Percentiles rank a stretch among this genome's conserved stretches.
Conservation (phyloP, 805 yeast genomes). For the Saccharomycopsis amapae region DNA sequence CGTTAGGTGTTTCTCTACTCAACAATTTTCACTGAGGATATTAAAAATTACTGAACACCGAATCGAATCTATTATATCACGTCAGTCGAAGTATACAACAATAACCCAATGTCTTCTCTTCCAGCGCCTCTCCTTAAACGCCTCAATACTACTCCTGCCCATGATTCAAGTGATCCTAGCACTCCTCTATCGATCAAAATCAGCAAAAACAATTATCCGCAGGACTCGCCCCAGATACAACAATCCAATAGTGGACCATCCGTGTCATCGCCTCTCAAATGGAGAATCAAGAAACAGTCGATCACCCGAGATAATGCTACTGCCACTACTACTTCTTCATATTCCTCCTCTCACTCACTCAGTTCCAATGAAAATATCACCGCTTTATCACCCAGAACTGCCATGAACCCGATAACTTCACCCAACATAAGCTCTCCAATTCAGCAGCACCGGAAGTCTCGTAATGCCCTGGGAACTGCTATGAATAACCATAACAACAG, state of each 20-base stretch:
- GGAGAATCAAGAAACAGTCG: background rate
- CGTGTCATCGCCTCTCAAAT: background rate
- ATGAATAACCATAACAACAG: background rate
- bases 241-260: no score
- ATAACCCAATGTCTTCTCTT: constrained; percentile 1
- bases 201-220: background rate
- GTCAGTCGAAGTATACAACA: no score
- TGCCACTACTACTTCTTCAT: no score
- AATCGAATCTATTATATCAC: no score
- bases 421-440: no score
- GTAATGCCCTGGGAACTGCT: no score
- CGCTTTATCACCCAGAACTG: background rate
- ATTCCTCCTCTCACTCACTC: no score
- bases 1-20: no score
- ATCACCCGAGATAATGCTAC: background rate
- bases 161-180: background rate
- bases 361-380: background rate
- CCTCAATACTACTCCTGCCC: background rate
- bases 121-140: constrained; percentile 7
- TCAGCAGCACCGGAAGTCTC: no score
- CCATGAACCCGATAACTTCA: background rate
- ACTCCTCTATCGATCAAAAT: constrained; percentile 4
- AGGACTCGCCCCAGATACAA: background rate
- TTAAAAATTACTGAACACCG: no score
- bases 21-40: no score